Evolutionary conservation across 306 rosid species (phyloP).

Genomic region (Vigna angularis): DNA sequence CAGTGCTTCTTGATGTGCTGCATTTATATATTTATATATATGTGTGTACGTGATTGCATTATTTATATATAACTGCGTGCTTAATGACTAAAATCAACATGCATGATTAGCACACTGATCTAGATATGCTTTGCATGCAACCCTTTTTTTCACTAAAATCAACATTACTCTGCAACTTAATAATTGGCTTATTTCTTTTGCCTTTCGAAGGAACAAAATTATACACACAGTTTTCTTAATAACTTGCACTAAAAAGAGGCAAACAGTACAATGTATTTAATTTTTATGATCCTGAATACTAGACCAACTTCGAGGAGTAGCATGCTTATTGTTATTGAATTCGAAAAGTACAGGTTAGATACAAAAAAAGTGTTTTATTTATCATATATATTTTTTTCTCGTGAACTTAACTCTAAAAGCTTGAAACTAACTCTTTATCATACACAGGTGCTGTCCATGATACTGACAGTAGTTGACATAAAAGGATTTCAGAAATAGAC

Average conservation of each 20-base stretch:
- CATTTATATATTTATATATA: constrained; percentile 13
- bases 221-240: constrained; percentile 9
- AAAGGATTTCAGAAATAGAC: constrained; percentile 8
- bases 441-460: background rate
- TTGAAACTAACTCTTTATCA: background rate
- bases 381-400: background rate
- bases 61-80: background rate
- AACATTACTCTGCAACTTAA: constrained; percentile 32
- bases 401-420: background rate
- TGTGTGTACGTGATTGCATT: background rate
- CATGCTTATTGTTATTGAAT: constrained; percentile 16
- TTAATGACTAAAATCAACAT: constrained; percentile 46
- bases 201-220: constrained; percentile 18
- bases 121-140: constrained; percentile 41
- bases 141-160: constrained; percentile 43
- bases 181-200: constrained; percentile 35
- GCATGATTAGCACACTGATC: constrained; percentile 43
- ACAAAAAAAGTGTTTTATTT: background rate
- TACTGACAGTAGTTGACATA: background rate
- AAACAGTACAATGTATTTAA: constrained; percentile 19
- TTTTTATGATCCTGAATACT: constrained; percentile 5
- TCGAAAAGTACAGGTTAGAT: constrained; percentile 23
- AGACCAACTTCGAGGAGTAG: constrained; percentile 15
- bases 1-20: constrained; percentile 87
- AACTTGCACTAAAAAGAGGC: constrained; percentile 32